Conservation (phyloP, 345 rosid genomes). For the Barbarea vulgaris region DNA sequence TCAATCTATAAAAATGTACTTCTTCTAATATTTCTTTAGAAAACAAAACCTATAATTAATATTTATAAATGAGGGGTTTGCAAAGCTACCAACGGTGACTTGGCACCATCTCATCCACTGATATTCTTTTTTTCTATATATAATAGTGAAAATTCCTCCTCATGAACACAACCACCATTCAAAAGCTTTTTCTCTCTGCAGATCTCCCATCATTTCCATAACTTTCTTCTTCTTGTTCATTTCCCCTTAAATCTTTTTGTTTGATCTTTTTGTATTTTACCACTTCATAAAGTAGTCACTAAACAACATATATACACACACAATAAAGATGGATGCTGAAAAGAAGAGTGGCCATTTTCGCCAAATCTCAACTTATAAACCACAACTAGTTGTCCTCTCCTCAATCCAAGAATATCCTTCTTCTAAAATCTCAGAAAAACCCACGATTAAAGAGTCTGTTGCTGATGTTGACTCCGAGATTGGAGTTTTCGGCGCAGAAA, state of each 20-base stretch:
- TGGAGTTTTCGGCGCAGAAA: constrained; percentile 84
- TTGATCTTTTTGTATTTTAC: constrained; percentile 27
- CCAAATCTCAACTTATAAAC: constrained; percentile 39
- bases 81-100: constrained; percentile 27
- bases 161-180: constrained; percentile 26
- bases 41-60: neutral
- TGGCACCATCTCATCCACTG: constrained; percentile 23
- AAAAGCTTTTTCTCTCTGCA: constrained; percentile 10
- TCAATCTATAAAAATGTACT: constrained; percentile 11
- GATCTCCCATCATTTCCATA: constrained; percentile 30
- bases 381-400: constrained; percentile 35
- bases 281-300: constrained; percentile 29
- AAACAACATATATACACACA: constrained; percentile 25
- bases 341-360: constrained; percentile 35
- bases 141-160: constrained; percentile 4
- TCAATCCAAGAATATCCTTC: constrained; percentile 39
- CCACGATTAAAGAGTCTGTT: constrained; percentile 16
- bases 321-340: constrained; percentile 38
- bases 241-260: constrained; percentile 14
- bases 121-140: constrained; percentile 22
- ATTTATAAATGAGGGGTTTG: constrained; percentile 9
- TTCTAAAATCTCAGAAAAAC: constrained; percentile 29
- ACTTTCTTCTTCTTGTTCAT: constrained; percentile 32
- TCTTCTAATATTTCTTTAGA: neutral
- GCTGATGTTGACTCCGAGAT: constrained; percentile 61